Conservation (phyloP, 108 stramenopile species). For the Licmophora abbreviata region DNA sequence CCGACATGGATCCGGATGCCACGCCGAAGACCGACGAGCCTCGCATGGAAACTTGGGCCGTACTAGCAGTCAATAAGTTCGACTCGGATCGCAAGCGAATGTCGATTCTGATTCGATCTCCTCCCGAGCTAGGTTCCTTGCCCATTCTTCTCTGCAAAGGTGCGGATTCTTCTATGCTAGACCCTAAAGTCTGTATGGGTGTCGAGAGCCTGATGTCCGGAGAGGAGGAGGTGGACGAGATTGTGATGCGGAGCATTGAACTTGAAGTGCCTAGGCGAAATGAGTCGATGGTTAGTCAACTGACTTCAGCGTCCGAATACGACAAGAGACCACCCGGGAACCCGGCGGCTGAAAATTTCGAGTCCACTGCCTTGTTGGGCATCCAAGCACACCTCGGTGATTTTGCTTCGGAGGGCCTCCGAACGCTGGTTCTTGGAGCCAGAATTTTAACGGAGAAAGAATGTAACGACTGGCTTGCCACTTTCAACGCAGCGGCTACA, state of each 20-base stretch:
- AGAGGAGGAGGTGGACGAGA: slow-evolving; percentile 2
- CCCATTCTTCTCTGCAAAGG: slow-evolving; percentile 85
- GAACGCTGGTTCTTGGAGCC: slow-evolving; percentile 89
- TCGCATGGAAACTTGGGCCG: slow-evolving; percentile 59
- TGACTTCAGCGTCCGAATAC: slow-evolving; percentile 14
- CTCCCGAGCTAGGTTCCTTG: slow-evolving; percentile 59
- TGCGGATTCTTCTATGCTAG: slow-evolving; percentile 90
- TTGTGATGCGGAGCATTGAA: neutral
- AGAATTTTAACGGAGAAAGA: slow-evolving; percentile 75
- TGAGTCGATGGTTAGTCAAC: slow-evolving; percentile 2
- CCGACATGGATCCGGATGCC: neutral
- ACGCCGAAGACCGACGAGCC: slow-evolving; percentile 5
- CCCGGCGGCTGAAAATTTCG: slow-evolving; percentile 32
- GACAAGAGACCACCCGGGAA: slow-evolving; percentile 8
- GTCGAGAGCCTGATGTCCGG: slow-evolving; percentile 7
- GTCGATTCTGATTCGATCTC: slow-evolving; percentile 86
- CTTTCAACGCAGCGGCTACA: slow-evolving; percentile 65
- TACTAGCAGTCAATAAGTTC: slow-evolving; percentile 92
- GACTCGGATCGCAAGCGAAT: slow-evolving; percentile 92
- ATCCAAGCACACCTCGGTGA: slow-evolving; percentile 77
- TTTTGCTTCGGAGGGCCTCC: slow-evolving; percentile 90
- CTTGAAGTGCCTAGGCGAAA: slow-evolving; percentile 4
- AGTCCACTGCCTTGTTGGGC: slow-evolving; percentile 44
- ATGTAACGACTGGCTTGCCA: slow-evolving; percentile 65
- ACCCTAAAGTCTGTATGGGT: slow-evolving; percentile 40